phyloP scores from a whole-genome alignment of 2,329 filamentous ascomycete genomes.

The Cercospora zeae-maydis region DNA sequence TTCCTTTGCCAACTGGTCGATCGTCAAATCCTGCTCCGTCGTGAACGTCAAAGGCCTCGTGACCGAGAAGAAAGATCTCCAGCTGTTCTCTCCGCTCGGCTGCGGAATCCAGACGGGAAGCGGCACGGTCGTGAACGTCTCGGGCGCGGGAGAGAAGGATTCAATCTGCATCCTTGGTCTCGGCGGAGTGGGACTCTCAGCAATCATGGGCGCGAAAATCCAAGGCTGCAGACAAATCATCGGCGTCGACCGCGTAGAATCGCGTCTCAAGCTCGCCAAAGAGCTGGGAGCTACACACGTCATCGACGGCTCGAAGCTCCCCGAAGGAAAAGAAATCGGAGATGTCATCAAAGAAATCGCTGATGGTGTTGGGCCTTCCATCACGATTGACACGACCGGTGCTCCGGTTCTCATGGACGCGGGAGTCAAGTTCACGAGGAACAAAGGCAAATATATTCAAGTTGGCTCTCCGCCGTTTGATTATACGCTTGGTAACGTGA shows the following conservation, averaged over 20 bases:
- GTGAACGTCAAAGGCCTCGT: conserved; percentile 43
- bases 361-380: conserved; percentile 41
- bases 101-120: conserved; percentile 48
- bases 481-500: conserved; percentile 40
- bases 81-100: conserved; percentile 45
- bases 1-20: conserved; percentile 42
- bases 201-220: conserved; percentile 50
- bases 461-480: conserved; percentile 49
- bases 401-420: conserved; percentile 43
- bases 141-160: conserved; percentile 38
- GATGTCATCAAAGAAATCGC: conserved; percentile 39
- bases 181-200: conserved; percentile 47
- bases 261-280: conserved; percentile 40
- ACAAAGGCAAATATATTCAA: conserved; percentile 49
- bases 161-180: conserved; percentile 45
- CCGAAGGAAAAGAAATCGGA: conserved; percentile 35
- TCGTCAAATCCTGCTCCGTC: conserved; percentile 41
- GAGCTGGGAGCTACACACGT: conserved; percentile 43
- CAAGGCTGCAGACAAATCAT: conserved; percentile 40
- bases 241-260: conserved; percentile 41
- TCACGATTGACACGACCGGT: conserved; percentile 52
- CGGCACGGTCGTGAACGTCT: conserved; percentile 43
- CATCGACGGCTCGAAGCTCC: conserved; percentile 37
- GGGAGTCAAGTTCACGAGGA: conserved; percentile 43
- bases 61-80: conserved; percentile 40